Conservation (phyloP, 106 monocot species). For the Allium fistulosum region DNA sequence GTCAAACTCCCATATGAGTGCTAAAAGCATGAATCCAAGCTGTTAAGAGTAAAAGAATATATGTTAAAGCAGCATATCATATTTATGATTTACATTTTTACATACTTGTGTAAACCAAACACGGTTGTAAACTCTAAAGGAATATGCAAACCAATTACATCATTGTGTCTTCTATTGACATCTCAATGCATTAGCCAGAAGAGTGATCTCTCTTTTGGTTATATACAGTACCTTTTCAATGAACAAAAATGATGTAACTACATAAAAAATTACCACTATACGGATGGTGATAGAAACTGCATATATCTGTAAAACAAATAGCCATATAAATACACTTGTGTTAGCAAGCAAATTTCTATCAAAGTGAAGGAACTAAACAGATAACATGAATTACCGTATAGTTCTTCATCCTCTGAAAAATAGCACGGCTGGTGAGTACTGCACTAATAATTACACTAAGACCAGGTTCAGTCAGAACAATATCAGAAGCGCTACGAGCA, state of each 20-base stretch:
- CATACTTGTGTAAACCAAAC: background rate
- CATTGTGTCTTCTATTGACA: no score
- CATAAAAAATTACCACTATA: conserved; percentile 47
- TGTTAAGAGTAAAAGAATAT: background rate
- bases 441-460: conserved; percentile 70
- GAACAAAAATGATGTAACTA: no score
- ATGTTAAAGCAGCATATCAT: no score
- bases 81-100: no score
- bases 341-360: no score
- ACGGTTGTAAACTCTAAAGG: no score
- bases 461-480: conserved; percentile 75
- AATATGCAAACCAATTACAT: no score
- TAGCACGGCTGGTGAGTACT: conserved; percentile 60
- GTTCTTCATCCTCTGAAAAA: conserved; percentile 75
- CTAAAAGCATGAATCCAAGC: conserved; percentile 65
- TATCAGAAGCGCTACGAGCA: conserved; percentile 73
- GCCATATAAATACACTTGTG: no score
- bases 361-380: no score
- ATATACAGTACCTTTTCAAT: no score
- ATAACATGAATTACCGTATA: conserved; percentile 35
- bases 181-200: no score
- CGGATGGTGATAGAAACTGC: conserved; percentile 69
- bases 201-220: no score
- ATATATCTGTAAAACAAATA: conserved; percentile 53
- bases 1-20: conserved; percentile 59